Evolutionary conservation across 2,329 filamentous ascomycete genomes (phyloP).

Genomic region (Trichoderma hamatum): DNA sequence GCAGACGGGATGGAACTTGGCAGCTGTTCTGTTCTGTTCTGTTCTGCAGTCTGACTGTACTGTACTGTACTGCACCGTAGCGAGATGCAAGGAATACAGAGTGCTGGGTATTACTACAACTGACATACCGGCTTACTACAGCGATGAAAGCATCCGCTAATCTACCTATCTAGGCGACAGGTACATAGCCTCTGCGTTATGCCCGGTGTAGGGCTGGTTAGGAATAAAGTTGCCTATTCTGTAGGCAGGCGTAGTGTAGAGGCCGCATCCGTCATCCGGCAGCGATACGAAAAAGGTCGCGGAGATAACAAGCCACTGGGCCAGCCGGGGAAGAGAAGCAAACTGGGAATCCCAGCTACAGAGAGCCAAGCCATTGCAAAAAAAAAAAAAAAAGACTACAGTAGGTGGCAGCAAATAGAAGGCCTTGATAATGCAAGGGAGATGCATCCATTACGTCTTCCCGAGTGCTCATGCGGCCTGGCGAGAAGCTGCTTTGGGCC

Average conservation of each 20-base stretch:
- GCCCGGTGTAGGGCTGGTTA: no score
- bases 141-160: background rate
- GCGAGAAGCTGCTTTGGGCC: conserved; percentile 21
- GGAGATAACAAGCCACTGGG: background rate
- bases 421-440: background rate
- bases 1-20: background rate
- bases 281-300: background rate
- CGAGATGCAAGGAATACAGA: background rate
- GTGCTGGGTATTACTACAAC: no score
- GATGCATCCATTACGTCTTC: conserved; percentile 14
- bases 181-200: background rate
- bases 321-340: background rate
- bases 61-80: background rate
- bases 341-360: background rate
- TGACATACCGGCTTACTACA: background rate
- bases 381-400: background rate
- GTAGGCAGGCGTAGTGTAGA: background rate
- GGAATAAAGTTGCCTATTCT: background rate
- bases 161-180: background rate
- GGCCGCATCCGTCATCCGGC: background rate
- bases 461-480: conserved; percentile 17
- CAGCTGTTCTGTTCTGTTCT: background rate
- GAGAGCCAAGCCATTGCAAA: background rate
- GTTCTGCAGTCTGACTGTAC: conserved; percentile 3
- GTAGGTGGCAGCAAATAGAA: background rate